Conservation (phyloP, 345 rosid species). For the Aurinia saxatilis region DNA sequence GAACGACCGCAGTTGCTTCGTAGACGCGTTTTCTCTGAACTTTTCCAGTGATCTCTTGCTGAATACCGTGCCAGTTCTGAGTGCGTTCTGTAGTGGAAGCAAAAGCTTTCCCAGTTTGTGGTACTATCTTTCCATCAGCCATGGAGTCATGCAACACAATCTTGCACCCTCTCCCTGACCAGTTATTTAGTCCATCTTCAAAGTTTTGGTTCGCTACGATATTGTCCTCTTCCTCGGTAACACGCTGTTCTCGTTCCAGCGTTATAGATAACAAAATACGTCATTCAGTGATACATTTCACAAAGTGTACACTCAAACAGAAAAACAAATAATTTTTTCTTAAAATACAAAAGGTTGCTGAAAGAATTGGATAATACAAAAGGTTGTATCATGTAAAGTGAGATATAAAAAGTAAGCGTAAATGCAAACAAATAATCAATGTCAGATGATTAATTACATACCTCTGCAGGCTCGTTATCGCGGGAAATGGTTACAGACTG, state of each 20-base stretch:
- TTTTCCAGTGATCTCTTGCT: constrained; percentile 75
- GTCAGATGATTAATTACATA: constrained; percentile 12
- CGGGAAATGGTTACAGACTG: constrained; percentile 53
- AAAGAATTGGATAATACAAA: neutral
- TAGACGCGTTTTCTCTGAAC: constrained; percentile 64
- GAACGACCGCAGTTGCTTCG: constrained; percentile 56
- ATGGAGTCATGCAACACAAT: constrained; percentile 61
- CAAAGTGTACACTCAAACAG: neutral
- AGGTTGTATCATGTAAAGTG: neutral
- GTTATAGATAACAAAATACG: constrained; percentile 7
- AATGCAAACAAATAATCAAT: neutral
- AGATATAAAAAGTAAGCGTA: neutral
- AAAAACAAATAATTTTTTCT: neutral
- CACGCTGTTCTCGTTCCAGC: constrained; percentile 12
- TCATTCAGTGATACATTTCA: neutral
- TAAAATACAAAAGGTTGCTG: neutral
- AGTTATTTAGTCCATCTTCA: constrained; percentile 68
- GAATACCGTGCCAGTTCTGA: constrained; percentile 79
- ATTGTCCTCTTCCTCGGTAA: constrained; percentile 40
- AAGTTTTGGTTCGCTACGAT: constrained; percentile 68
- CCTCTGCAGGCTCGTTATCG: constrained; percentile 35
- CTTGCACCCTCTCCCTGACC: constrained; percentile 90
- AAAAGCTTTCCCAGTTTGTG: constrained; percentile 54
- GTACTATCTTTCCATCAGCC: constrained; percentile 70
- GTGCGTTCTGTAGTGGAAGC: constrained; percentile 74